Base-by-base conservation (phyloP, 306 rosid species). In the Quercus rubra region DNA sequence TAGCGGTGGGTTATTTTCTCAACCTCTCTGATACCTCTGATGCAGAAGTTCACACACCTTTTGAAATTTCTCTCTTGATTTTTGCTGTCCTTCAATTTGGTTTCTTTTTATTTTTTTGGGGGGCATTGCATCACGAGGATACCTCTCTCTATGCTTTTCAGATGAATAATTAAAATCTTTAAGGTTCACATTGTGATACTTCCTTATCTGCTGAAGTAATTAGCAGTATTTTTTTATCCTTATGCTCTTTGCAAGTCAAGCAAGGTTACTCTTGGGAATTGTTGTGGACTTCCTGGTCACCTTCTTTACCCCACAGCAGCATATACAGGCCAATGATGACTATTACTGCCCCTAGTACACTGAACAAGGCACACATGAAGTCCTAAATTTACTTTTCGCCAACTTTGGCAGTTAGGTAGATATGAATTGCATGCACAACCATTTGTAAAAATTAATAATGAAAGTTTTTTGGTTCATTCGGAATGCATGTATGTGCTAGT, bases 251-350 rank as follows among this genome's bases (percentile, higher is more conserved):
- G 67, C 15, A 21, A 31, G 79, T 74, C 74, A 13, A 38, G 49
- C 61, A 76, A 12, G 75, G 49, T 70, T 77, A 78, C 38, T 75
- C 85, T 81, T 77, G 81, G 5, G 79, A 78, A 70, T 88, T 89
- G 54, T 54, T 67, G 21, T 78, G 70, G 71, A 74, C 54, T 74
- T 71, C 64, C 74, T 81, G 77, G 58, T 90, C 94, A 31, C 81
- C 81, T 84, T 87, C 92, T 89, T 95, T 91, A 23, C 99, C 96
- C 98, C 92, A 92, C 79, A 95, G 33, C 85, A 92, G 80, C 79
- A 91, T 51, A 81, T 91, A 92, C 25, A 92, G 80, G 58, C 99
- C 96, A 74, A 84, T 38, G 21, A 90, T 89, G 59, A 95, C 96
- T 49, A 85, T 77, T 35, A 76, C 14, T 75, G 92, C 88, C 51